Percentiles rank a stretch among this genome's conserved stretches.
Evolutionary conservation across 129 eudicot species (phyloP).

Genomic region (Rutidosis leptorrhynchoides): DNA sequence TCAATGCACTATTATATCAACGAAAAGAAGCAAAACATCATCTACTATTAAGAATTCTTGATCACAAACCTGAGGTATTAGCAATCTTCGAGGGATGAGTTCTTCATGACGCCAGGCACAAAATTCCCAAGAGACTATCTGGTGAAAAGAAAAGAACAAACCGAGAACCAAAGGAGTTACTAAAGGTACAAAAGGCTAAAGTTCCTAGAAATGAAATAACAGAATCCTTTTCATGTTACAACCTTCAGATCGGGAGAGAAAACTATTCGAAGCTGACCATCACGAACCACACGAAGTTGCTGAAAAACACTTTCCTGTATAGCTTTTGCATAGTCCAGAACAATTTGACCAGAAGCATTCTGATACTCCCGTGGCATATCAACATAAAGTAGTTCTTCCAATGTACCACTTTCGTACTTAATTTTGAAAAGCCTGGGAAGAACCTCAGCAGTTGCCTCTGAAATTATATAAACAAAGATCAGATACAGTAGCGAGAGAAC

Average conservation of each 20-base stretch:
- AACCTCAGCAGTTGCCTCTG: constrained; percentile 98
- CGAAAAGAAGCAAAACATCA: too few relatives aligned
- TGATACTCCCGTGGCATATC: constrained; percentile 96
- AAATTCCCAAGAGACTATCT: constrained; percentile 99
- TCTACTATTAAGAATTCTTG: too few relatives aligned
- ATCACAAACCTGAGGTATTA: constrained; percentile 82
- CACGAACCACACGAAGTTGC: constrained; percentile 98
- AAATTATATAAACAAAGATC: constrained; percentile 21
- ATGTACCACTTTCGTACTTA: constrained; percentile 95
- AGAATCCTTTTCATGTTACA: too few relatives aligned
- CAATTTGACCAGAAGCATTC: constrained; percentile 96
- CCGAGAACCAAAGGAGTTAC: too few relatives aligned
- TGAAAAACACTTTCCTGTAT: constrained; percentile 98
- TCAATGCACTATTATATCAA: too few relatives aligned
- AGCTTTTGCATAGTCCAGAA: constrained; percentile 95
- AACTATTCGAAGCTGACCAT: constrained; percentile 89
- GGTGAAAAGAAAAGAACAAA: too few relatives aligned
- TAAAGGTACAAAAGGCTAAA: not conserved
- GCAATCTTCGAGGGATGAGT: constrained; percentile 86
- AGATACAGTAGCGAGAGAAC: not conserved
- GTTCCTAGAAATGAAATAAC: too few relatives aligned
- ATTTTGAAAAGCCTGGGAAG: constrained; percentile 93
- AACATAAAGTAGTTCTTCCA: constrained; percentile 92
- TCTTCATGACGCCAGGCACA: constrained; percentile 99
- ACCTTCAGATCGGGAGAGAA: constrained; percentile 97